Conservation (phyloP, 768 basidiomycete genomes). For the Mycena belliarum region DNA sequence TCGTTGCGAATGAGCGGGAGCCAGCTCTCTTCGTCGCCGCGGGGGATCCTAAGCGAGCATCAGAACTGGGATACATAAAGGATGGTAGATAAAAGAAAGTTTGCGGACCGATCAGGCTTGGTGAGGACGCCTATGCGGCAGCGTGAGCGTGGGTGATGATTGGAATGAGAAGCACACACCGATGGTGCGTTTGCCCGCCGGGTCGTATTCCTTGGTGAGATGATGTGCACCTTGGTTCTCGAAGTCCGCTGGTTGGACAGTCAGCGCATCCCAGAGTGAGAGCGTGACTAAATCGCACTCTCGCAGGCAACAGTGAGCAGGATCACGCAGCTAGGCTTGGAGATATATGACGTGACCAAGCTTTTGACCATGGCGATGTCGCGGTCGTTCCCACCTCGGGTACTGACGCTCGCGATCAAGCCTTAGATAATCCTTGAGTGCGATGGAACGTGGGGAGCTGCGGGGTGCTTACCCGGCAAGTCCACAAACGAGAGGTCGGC, state of each 20-base stretch:
- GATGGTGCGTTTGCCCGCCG: slow-evolving; percentile 66
- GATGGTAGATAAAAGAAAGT: too few species aligned
- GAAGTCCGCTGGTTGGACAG: slow-evolving; percentile 81
- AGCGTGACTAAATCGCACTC: slow-evolving; percentile 39
- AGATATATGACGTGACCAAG: slow-evolving; percentile 61
- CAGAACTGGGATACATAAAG: too few species aligned
- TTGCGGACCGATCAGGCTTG: slow-evolving; percentile 57
- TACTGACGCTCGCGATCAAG: slow-evolving; percentile 58
- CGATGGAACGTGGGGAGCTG: too few species aligned
- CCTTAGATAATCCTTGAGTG: slow-evolving; percentile 32
- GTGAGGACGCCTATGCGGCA: slow-evolving; percentile 62
- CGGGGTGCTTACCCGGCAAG: slow-evolving; percentile 52
- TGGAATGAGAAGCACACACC: slow-evolving; percentile 41
- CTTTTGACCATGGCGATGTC: slow-evolving; percentile 66
- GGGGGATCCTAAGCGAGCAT: slow-evolving; percentile 37
- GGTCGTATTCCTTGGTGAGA: slow-evolving; percentile 62
- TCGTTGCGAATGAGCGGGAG: slow-evolving; percentile 57
- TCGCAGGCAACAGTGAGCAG: slow-evolving; percentile 64
- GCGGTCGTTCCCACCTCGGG: slow-evolving; percentile 42
- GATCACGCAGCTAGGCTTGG: slow-evolving; percentile 60
- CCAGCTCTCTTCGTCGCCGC: slow-evolving; percentile 59
- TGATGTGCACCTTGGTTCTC: slow-evolving; percentile 77
- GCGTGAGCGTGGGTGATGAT: background rate
- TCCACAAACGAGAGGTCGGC: slow-evolving; percentile 68
- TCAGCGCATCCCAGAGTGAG: too few species aligned